Base-by-base conservation (phyloP, 495 filamentous ascomycete genomes). In the Acidiella bohemica region DNA sequence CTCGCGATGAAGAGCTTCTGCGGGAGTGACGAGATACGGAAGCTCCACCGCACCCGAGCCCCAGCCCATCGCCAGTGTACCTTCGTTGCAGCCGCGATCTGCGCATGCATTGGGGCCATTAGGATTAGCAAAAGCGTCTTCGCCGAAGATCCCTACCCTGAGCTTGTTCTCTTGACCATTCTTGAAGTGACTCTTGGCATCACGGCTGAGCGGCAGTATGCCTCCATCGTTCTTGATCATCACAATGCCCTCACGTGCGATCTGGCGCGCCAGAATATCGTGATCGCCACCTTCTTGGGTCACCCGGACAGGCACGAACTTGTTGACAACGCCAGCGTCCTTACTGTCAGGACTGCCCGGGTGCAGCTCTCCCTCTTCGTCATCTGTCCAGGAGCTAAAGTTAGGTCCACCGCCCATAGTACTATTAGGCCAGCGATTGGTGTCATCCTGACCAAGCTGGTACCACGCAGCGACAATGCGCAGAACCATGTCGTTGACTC, bases 401-500 rank as follows among this genome's bases (percentile, higher is more conserved):
- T 92, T 95, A 9, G 87, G 87, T 2, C 75, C 73, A 7, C 73
- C 76, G 6, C 84, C 61, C 7, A 70, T 72, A 18, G 80, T 71
- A 4, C 61, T 64, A 5, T 60, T 51, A 3, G 71, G 66, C 60
- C 62, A 82, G 33, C 64, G 70, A 12, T 63, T 64, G 59, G 71
- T 68, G 35, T 79, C 65, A 52, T 93, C 85, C 59, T 95, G 87
- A 5, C 80, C 75, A 23, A 93, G 61, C 54, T 93, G 83, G 55
- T 90, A 95, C 84, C 84, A 95, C 0, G 86, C 70, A 0, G 88
- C 88, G 2, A 95, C 85, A 45, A 94, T 78, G 20, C 88, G 75
- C 2, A 82, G 82, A 2, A 76, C 84, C 90, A 97, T 97, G 57
- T 97, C 88, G 56, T 95, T 81, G 21, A 97, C 50, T 21, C 90